Evolutionary conservation across 2,329 filamentous ascomycete species (phyloP), one percentile per base, ranked within the genome.

Genomic region (Purpureocillium takamizusanense): DNA sequence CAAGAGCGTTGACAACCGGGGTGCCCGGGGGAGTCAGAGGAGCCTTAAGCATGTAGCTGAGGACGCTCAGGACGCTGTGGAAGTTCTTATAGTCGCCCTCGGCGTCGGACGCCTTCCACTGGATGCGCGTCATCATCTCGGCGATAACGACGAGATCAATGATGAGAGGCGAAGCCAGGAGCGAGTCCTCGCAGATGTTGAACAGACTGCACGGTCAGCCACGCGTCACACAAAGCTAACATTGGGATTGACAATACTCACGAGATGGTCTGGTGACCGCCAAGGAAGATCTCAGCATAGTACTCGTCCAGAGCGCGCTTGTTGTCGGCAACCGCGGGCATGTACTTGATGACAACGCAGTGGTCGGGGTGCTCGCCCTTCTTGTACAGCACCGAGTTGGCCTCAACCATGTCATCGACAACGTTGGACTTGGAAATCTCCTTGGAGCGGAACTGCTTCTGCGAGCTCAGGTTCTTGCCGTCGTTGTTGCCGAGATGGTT

Each of bases 401-500:
- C 90, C 56, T 87, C 89, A 43, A 98, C 92, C 92, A 98, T 98
- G 71, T 98, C 92, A 60, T 98, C 92, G 40, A 98, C 92, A 11
- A 98, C 92, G 61, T 95, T 98, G 55, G 87, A 94, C 76, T 98
- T 98, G 67, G 86, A 94, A 52, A 98, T 98, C 70, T 98, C 92
- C 78, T 98, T 98, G 67, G 88, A 95, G 54, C 92, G 89, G 80
- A 98, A 98, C 68, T 97, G 92, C 72, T 83, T 87, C 64, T 95
- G 89, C 32, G 89, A 95, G 70, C 86, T 94, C 53, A 98, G 67
- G 72, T 98, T 98, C 81, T 89, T 95, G 70, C 92, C 92, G 60
- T 98, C 90, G 60, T 98, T 98, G 78, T 98, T 98, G 57, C 92
- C 92, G 40, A 98, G 81, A 63, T 98, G 92, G 72, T 98, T 98